phyloP scores from a whole-genome alignment of 2,329 filamentous ascomycete genomes.

The Decorospora gaudefroyi region DNA sequence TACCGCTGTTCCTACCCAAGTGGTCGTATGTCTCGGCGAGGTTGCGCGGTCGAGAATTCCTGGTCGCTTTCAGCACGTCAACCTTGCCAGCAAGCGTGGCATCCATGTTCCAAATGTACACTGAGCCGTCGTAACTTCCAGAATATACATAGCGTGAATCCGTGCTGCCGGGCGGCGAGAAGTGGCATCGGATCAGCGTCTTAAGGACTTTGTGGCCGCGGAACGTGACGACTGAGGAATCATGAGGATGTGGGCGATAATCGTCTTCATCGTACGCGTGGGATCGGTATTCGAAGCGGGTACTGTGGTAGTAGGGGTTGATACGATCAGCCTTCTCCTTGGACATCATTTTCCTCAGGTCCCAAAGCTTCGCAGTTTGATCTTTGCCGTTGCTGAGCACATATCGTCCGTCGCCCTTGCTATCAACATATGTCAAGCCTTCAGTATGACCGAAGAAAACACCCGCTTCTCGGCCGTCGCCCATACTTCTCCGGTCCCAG shows the following conservation, averaged over 20 bases:
- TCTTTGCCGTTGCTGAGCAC: slow-evolving; percentile 94
- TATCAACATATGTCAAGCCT: slow-evolving; percentile 69
- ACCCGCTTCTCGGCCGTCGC: slow-evolving; percentile 64
- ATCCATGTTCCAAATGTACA: slow-evolving; percentile 93
- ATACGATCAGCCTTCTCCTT: slow-evolving; percentile 65
- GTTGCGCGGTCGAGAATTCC: slow-evolving; percentile 61
- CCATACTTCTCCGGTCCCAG: slow-evolving; percentile 82
- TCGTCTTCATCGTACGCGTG: slow-evolving; percentile 66
- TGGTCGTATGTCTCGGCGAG: slow-evolving; percentile 62
- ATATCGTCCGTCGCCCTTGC: slow-evolving; percentile 86
- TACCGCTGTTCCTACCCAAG: slow-evolving; percentile 58
- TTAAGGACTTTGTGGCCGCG: slow-evolving; percentile 85
- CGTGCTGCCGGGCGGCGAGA: slow-evolving; percentile 82
- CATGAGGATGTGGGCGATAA: slow-evolving; percentile 75
- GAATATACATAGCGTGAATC: slow-evolving; percentile 92
- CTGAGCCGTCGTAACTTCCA: slow-evolving; percentile 84
- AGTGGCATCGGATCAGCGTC: slow-evolving; percentile 93
- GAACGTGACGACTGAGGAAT: slow-evolving; percentile 93
- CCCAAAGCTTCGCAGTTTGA: slow-evolving; percentile 97
- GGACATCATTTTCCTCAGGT: slow-evolving; percentile 84
- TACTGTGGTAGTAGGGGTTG: slow-evolving; percentile 61
- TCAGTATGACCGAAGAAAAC: slow-evolving; percentile 69
- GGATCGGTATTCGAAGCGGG: slow-evolving; percentile 75
- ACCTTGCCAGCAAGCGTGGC: slow-evolving; percentile 78
- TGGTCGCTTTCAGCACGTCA: slow-evolving; percentile 74